A percentile compares a stretch with the other conserved stretches of the same genome.
Evolutionary conservation across 805 yeast genomes (phyloP).

Genomic region (Cyberlindnera xishuangbannaensis): DNA sequence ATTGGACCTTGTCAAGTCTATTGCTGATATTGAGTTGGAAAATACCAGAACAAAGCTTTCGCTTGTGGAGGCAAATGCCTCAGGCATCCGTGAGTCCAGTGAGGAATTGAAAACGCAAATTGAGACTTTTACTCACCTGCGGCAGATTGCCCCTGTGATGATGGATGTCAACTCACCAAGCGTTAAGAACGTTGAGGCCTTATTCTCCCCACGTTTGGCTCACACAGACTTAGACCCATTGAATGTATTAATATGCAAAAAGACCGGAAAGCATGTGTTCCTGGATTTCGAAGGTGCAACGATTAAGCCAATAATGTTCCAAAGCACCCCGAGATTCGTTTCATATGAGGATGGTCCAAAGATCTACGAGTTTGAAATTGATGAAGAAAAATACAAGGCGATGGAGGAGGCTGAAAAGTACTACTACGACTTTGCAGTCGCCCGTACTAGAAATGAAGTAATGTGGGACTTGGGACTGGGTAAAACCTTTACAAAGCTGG

Average conservation of each 20-base stretch:
- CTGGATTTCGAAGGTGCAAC: slow-evolving; percentile 80
- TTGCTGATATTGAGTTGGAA: slow-evolving; percentile 65
- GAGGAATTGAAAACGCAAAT: slow-evolving; percentile 44
- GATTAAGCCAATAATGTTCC: slow-evolving; percentile 76
- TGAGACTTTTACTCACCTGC: slow-evolving; percentile 56
- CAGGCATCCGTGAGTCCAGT: slow-evolving; percentile 39
- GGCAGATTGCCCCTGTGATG: slow-evolving; percentile 49
- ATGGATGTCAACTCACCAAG: slow-evolving; percentile 44
- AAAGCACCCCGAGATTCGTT: slow-evolving; percentile 75
- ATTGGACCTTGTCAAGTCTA: slow-evolving; percentile 52
- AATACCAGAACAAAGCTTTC: slow-evolving; percentile 47
- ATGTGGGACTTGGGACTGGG: slow-evolving; percentile 79
- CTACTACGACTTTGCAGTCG: slow-evolving; percentile 81
- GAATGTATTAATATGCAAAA: slow-evolving; percentile 56
- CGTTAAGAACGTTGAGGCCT: slow-evolving; percentile 55
- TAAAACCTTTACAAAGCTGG: slow-evolving; percentile 58
- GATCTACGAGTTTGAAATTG: slow-evolving; percentile 68
- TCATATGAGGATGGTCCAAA: slow-evolving; percentile 81
- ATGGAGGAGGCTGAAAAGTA: slow-evolving; percentile 69
- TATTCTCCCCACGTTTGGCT: slow-evolving; percentile 67
- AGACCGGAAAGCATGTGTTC: slow-evolving; percentile 42
- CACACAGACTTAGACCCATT: slow-evolving; percentile 89
- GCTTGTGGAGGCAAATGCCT: slow-evolving; percentile 46
- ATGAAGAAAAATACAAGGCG: slow-evolving; percentile 61
- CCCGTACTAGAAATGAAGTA: slow-evolving; percentile 86